Base-by-base conservation (phyloP, 1,139 yeast genomes). In the Taphrina pruni region DNA sequence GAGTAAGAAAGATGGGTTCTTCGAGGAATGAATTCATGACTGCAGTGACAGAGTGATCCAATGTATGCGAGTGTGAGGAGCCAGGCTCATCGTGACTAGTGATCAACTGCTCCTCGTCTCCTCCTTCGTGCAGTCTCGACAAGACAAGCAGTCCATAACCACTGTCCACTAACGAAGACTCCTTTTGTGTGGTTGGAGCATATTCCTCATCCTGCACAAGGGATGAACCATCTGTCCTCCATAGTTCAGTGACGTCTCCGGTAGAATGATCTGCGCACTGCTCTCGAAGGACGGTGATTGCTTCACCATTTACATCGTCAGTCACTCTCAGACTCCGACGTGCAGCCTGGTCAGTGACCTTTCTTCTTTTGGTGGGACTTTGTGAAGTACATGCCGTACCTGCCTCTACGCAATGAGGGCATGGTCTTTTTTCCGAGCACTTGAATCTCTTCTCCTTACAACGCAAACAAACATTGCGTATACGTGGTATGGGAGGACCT, bases 391-490 rank as follows among this genome's bases (percentile, higher is more conserved):
- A 55, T 36, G 20, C 2, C 14, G n/a, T 2, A 1, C 32, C 26
- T 38, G 60, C 51, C 14, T 38, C 61, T 9, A 26, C 51, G 20
- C 61, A 57, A 32, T 57, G 61, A 20, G 1, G 1, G 14, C 61
- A 57, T 1, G 61, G 61, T 41, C 61, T 32, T 2, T 20, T 39
- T 7, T 39, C 43, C 6, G 61, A 57, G 20, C 61, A 57, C 21
- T 43, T 57, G 61, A 20, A 57, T 12, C 61, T 43, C 39, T 57
- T 57, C 51, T 41, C 51, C 38, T 36, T 57, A 26, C 61, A 57
- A 26, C 61, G 61, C 11, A 36, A 32, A 41, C 61, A 57, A 2
- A 50, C 61, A 57, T 57, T 39, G 35, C 61, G 61, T 14, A 21
- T 41, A 21, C 61, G 61, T 8, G 50, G 51, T 21, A 57, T 21